Evolutionary conservation across 352 stramenopile species (phyloP), one percentile per base, ranked within the genome.

Genomic region (Phytophthora hibernalis): DNA sequence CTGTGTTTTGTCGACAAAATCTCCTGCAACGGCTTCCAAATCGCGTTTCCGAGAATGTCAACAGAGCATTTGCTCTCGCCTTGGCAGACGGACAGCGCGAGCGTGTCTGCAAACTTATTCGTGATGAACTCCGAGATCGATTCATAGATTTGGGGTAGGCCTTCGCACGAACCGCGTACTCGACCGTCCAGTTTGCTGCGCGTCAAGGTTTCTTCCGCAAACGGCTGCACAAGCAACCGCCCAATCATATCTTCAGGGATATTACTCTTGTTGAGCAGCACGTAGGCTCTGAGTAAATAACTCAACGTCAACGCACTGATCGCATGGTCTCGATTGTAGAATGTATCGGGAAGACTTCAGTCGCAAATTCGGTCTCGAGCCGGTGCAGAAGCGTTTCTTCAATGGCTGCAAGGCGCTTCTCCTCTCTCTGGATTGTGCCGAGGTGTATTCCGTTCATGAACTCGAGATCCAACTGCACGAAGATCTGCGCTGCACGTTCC

Each of bases 291-390:
- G 30, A 96, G 52, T 37, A 95, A 64, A 38, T 87, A 93, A 57
- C 80, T 89, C 16, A 96, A 68, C 2, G 79, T 85, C 7, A 71
- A 30, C 0, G 80, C 71, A 21, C 77, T 95, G 51, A 96, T 88
- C 0, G 74, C 11, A 43, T 94, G 89, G 33, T 95, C 87, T 3
- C 87, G 85, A 47, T 85, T 85, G 71, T 96, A 96, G 42, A 96
- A 96, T 11, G 86, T 93, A 59, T 96, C 89, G 0, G 89, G 13
- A 95, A 89, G 33, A 96, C 91, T 58, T 96, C 87, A 10, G 89
- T 93, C 28, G 85, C 79, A 37, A 96, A 89, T 57, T 96, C 89
- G 1, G 89, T 92, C 69, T 96, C 87, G 5, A 95, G 70, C n/a
- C 83, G 79, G 20, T 74, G 74, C 22, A 92, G 53, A 28, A 95